Conservation (phyloP, 352 stramenopile species). For the Phytophthora citrophthora region DNA sequence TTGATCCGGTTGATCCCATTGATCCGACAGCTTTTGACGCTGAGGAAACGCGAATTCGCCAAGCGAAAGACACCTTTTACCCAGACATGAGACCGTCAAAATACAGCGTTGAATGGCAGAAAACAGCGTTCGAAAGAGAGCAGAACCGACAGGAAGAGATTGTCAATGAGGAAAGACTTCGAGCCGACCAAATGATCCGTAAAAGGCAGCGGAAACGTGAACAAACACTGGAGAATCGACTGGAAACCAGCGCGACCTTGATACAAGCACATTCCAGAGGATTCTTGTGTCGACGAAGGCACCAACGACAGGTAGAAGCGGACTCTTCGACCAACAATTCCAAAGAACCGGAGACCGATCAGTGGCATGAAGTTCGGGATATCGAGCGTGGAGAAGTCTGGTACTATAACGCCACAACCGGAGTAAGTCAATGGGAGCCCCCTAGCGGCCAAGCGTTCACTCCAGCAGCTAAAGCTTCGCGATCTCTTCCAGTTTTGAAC, state of each 20-base stretch:
- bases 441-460: slow-evolving; percentile 28
- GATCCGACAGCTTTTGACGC: slow-evolving; percentile 60
- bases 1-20: slow-evolving; percentile 9
- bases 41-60: slow-evolving; percentile 63
- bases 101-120: slow-evolving; percentile 51
- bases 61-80: slow-evolving; percentile 66
- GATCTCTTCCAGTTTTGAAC: slow-evolving; percentile 31
- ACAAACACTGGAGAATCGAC: slow-evolving; percentile 38
- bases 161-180: slow-evolving; percentile 22
- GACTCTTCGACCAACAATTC: background rate
- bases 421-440: slow-evolving; percentile 78
- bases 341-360: slow-evolving; percentile 6
- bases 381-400: slow-evolving; percentile 70
- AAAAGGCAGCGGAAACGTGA: slow-evolving; percentile 32
- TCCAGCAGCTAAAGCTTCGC: slow-evolving; percentile 17
- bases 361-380: slow-evolving; percentile 82
- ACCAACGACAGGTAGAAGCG: slow-evolving; percentile 26
- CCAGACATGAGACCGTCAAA: slow-evolving; percentile 63
- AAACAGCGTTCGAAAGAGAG: slow-evolving; percentile 41
- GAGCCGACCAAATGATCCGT: slow-evolving; percentile 15
- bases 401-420: slow-evolving; percentile 82
- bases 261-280: slow-evolving; percentile 74
- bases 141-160: slow-evolving; percentile 47
- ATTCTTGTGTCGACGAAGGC: slow-evolving; percentile 50
- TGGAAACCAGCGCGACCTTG: slow-evolving; percentile 60